Conservation (phyloP, 2,329 filamentous ascomycete species). For the Tetracladium maxilliforme region DNA sequence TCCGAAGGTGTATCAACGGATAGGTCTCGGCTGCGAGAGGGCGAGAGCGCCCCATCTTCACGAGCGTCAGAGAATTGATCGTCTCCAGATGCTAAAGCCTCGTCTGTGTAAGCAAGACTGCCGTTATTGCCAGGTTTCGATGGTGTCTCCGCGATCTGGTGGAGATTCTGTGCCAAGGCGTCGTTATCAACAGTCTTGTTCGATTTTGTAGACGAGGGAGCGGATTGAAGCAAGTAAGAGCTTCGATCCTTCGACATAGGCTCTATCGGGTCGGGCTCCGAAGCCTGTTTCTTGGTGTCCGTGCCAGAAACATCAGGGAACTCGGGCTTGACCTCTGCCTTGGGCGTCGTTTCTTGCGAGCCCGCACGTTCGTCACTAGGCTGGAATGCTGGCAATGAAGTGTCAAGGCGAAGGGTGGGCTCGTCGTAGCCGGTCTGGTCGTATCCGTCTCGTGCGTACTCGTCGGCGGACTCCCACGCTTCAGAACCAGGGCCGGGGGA, state of each 20-base stretch:
- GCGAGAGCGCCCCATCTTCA: too few relatives aligned
- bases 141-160: too few relatives aligned
- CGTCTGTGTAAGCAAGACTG: too few relatives aligned
- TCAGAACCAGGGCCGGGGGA: slow-evolving; percentile 18
- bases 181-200: slow-evolving; percentile 12
- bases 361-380: slow-evolving; percentile 32
- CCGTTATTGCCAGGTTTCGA: too few relatives aligned
- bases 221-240: slow-evolving; percentile 24
- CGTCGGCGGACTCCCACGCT: slow-evolving; percentile 12
- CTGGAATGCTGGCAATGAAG: slow-evolving; percentile 14
- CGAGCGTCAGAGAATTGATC: too few relatives aligned
- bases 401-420: slow-evolving; percentile 27
- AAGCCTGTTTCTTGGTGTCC: slow-evolving; percentile 3
- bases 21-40: too few relatives aligned
- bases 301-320: slow-evolving; percentile 4
- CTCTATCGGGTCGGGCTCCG: slow-evolving; percentile 23
- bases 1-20: neutral
- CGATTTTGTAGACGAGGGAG: slow-evolving; percentile 19
- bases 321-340: slow-evolving; percentile 33
- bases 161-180: too few relatives aligned
- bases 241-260: slow-evolving; percentile 25
- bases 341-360: slow-evolving; percentile 56
- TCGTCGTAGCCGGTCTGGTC: too few relatives aligned
- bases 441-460: too few relatives aligned
- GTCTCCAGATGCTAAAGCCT: too few relatives aligned